Base-by-base conservation (phyloP, 257 asterid species). In the Pogostemon cablin region DNA sequence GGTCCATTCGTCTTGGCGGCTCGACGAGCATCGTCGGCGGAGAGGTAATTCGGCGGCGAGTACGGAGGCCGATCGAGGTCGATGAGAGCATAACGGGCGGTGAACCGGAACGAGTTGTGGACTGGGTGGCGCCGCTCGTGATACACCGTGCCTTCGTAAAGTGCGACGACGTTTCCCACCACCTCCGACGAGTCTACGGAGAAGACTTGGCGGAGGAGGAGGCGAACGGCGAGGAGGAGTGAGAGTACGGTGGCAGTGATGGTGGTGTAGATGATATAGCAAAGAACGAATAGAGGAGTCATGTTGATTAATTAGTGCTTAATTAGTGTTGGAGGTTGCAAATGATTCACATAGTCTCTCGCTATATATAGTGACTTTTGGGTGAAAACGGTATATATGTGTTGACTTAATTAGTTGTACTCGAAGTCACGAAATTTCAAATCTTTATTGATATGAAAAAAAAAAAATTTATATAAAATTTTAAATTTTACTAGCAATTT, bases 71-170 rank as follows among this genome's bases (percentile, higher is more conserved):
- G 68, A 40, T 88, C 90, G 4, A 88, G 95, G 80, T 88, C 87
- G 73, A 86, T 50, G 42, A 86, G 88, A 1, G 87, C 90, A 34
- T 83, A 86, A 39, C 90, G 87, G 35, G 85, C 85, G 0, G 77
- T 56, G 40, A 82, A 78, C 2, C 76, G 74, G 61, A 88, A 88
- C 12, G 89, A 81, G 65, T 86, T 87, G 54, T 55, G 86, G 69
- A 75, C 82, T 0, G 96, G 92, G 50, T 73, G 79, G 57, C 83
- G 86, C 20, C 95, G 83, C 74, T 77, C 82, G 41, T 88, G 95
- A 75, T 77, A 77, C 56, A 88, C 87, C 2, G 81, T 78, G 71
- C 90, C 92, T 69, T 88, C 74, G 52, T 88, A 88, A 6, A 84
- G 70, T 9, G 75, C 75, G 25, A 86, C 74, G 5, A 74, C 2